Evolutionary conservation across 768 basidiomycete genomes (phyloP), one percentile per base, ranked within the genome.

Genomic region (Scleroderma citrinum): DNA sequence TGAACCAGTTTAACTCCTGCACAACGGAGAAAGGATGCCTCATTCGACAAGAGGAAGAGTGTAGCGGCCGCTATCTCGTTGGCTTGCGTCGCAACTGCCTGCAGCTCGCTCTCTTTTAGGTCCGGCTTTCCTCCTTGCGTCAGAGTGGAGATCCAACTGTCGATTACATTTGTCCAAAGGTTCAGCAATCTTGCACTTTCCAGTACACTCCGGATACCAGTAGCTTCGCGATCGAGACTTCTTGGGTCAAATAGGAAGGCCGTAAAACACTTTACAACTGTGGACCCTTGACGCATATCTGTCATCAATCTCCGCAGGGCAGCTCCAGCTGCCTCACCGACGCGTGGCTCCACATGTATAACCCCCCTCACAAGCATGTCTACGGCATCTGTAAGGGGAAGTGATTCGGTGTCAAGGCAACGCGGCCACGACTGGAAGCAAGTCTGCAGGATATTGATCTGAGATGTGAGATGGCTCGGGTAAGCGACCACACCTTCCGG

Each of bases 391-490:
- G 73, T 61, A 42, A 85, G 63, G 37, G 78, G 58, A 29, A 80
- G 65, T 4, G 70, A 70, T 4, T 76, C 71, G 2, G 75, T 66
- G 59, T 83, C 80, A 37, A 92, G 71, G 57, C 82, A 87, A 3
- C 93, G 80, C 0, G 93, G 93, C 82, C 92, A 87, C 5, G 87
- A 78, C 51, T 86, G 83, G 64, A 92, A 87, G 59, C 85, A 82
- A 0, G 83, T 79, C 56, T 85, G 80, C 4, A 94, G 73, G 30
- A 93, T 72, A 45, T 72, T 77, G 57, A 96, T 80, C 49, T 84
- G 81, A 0, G 87, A 74, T 16, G 70, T 65, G 10, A 78, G 71
- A 46, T 74, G 70, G 19, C 70, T 71, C 13, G 87, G 80, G 63
- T 92, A 95, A 5, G 83, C 83, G 21, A 87, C 71, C 17, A 70